These are phyloP conservation scores for Gypsophila paniculata DNA, from an alignment of 179 eudicot genomes.

Conservation along the genomic window DNA sequence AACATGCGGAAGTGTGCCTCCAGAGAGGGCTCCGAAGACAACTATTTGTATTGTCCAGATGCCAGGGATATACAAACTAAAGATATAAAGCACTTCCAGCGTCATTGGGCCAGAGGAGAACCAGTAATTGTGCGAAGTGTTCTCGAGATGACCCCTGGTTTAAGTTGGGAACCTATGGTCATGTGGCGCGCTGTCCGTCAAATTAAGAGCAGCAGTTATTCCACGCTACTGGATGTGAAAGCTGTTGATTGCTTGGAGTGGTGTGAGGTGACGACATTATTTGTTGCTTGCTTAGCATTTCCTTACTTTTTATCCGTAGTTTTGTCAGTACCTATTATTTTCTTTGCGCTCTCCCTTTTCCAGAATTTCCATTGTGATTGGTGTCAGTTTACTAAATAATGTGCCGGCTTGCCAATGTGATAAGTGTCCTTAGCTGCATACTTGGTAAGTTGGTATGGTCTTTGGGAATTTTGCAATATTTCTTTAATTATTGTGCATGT, in stretches of 20 bases:
- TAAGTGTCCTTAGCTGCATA: too few species aligned
- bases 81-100: constrained; percentile 53
- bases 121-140: constrained; percentile 63
- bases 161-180: constrained; percentile 94
- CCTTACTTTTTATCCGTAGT: background rate
- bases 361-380: too few species aligned
- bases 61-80: constrained; percentile 37
- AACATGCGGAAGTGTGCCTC: constrained; percentile 42
- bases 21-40: constrained; percentile 42
- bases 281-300: background rate
- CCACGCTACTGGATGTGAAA: constrained; percentile 33
- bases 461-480: too few species aligned
- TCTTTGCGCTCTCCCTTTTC: too few species aligned
- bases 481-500: too few species aligned
- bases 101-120: constrained; percentile 71
- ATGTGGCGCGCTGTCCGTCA: constrained; percentile 95
- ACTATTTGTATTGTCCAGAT: constrained; percentile 50
- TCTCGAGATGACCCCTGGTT: constrained; percentile 54
- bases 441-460: too few species aligned
- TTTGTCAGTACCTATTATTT: background rate
- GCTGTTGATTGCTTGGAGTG: constrained; percentile 66
- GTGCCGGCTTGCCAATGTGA: too few species aligned
- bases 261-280: constrained; percentile 47
- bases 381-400: too few species aligned
- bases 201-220: constrained; percentile 26